Percentiles rank a stretch among this genome's conserved stretches.
phyloP scores from a whole-genome alignment of 257 asterid species.

The Gynochthodes officinalis region DNA sequence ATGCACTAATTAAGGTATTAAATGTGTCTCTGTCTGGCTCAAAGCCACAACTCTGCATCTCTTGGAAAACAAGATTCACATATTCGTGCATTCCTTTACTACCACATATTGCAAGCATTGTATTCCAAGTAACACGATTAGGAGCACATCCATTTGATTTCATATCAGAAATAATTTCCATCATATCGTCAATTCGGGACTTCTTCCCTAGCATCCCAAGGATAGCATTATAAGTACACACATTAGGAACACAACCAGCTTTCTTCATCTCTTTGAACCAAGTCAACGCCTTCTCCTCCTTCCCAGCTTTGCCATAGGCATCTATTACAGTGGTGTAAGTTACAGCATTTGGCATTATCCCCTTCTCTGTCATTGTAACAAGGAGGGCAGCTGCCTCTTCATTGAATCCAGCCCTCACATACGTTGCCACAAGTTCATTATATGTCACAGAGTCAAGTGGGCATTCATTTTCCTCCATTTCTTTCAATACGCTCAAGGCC shows the following conservation, averaged over 20 bases:
- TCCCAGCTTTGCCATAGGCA: conserved; percentile 90
- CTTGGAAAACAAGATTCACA: conserved; percentile 62
- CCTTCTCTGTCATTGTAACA: conserved; percentile 70
- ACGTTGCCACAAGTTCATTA: conserved; percentile 88
- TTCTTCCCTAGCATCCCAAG: conserved; percentile 92
- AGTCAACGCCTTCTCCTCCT: conserved; percentile 68
- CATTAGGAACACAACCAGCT: conserved; percentile 90
- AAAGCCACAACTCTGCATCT: conserved; percentile 88
- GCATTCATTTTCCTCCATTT: conserved; percentile 85
- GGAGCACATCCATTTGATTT: conserved; percentile 77
- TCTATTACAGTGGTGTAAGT: conserved; percentile 91
- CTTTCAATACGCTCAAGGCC: conserved; percentile 72
- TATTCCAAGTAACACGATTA: conserved; percentile 90
- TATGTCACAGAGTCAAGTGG: conserved; percentile 90
- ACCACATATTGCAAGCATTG: conserved; percentile 85
- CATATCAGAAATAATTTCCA: conserved; percentile 72
- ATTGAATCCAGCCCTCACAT: conserved; percentile 84
- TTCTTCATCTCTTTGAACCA: conserved; percentile 71
- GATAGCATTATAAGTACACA: conserved; percentile 82
- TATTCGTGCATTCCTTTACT: conserved; percentile 73
- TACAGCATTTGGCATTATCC: conserved; percentile 76
- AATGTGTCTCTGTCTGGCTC: conserved; percentile 92
- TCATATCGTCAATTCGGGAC: conserved; percentile 78
- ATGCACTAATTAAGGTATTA: conserved; percentile 80
- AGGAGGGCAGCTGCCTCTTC: conserved; percentile 84